These are phyloP conservation scores for Rhodotorula sp. DNA, from an alignment of 1,284 basidiomycete genomes.

Conservation along the genomic window DNA sequence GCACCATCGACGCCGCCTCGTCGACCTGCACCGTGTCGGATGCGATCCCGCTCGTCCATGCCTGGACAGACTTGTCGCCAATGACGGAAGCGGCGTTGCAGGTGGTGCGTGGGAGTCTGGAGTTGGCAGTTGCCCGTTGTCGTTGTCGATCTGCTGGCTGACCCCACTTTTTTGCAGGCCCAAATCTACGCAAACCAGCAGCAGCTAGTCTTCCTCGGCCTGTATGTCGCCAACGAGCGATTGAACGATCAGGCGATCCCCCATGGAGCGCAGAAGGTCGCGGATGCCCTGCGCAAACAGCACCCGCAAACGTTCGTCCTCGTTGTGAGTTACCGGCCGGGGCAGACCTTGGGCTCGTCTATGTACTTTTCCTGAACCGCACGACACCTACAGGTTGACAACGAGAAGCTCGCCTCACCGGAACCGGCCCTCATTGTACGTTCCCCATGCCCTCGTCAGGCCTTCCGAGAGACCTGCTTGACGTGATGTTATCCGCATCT, in stretches of 20 bases:
- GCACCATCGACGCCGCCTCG: constrained; percentile 18
- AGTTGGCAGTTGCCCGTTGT: background rate
- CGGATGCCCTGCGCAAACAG: constrained; percentile 38
- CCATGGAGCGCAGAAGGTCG: constrained; percentile 61
- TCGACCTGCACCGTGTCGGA: constrained; percentile 50
- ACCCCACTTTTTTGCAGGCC: constrained; percentile 7
- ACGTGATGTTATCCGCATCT: background rate
- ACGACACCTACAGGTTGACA: constrained; percentile 56
- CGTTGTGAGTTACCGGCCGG: constrained; percentile 54
- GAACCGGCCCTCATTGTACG: constrained; percentile 61
- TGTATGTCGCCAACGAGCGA: constrained; percentile 68
- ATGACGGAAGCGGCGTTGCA: constrained; percentile 77
- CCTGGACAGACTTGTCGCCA: constrained; percentile 71
- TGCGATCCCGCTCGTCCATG: constrained; percentile 68
- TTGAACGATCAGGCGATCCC: constrained; percentile 60
- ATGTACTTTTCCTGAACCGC: no score
- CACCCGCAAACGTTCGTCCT: constrained; percentile 63
- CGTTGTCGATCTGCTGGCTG: background rate
- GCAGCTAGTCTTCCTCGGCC: constrained; percentile 60
- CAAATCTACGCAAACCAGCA: constrained; percentile 55
- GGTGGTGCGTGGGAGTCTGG: constrained; percentile 54
- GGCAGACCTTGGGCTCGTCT: no score
- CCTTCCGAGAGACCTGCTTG: background rate
- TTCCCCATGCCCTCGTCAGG: background rate
- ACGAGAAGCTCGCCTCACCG: constrained; percentile 55